Evolutionary conservation across 768 basidiomycete genomes (phyloP).

Genomic region (Trametes coccinea): DNA sequence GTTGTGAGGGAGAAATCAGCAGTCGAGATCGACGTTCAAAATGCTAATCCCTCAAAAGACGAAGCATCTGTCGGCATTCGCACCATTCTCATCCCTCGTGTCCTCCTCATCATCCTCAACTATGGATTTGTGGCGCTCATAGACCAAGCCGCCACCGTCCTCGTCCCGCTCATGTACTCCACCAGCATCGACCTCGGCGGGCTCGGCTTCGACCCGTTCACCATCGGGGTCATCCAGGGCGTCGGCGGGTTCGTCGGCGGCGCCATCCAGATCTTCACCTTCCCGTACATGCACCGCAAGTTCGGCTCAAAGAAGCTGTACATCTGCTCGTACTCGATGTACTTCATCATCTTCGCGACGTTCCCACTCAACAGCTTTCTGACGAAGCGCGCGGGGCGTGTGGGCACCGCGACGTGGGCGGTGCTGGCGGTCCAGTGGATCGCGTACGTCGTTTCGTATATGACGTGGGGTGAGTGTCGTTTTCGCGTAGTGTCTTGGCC

Average conservation of each 20-base stretch:
- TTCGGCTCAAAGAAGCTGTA: conserved; percentile 37
- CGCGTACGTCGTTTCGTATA: conserved; percentile 28
- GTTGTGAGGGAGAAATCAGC: not conserved
- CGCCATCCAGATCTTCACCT: conserved; percentile 35
- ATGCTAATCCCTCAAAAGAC: not conserved
- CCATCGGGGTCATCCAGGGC: conserved; percentile 41
- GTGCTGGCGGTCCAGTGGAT: conserved; percentile 29
- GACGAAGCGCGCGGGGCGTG: conserved; percentile 26
- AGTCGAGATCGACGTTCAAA: not conserved
- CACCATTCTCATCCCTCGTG: conserved; percentile 31
- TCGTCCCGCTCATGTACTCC: conserved; percentile 43
- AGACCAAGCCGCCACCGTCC: conserved; percentile 37
- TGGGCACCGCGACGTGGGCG: conserved; percentile 31
- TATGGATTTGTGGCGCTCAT: conserved; percentile 39
- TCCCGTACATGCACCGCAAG: conserved; percentile 33
- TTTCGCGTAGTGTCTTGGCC: not conserved
- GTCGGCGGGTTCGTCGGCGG: conserved; percentile 36
- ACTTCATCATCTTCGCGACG: conserved; percentile 32
- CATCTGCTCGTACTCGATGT: conserved; percentile 29
- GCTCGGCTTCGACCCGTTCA: conserved; percentile 37
- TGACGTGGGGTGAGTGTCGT: conserved; percentile 35
- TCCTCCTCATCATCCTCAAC: conserved; percentile 38
- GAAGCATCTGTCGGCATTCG: conserved; percentile 21
- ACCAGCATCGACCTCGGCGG: conserved; percentile 39
- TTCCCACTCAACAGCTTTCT: conserved; percentile 36